These are phyloP conservation scores for Boletus subcaerulescens DNA, from an alignment of 768 basidiomycete genomes.

Conservation along the genomic window DNA sequence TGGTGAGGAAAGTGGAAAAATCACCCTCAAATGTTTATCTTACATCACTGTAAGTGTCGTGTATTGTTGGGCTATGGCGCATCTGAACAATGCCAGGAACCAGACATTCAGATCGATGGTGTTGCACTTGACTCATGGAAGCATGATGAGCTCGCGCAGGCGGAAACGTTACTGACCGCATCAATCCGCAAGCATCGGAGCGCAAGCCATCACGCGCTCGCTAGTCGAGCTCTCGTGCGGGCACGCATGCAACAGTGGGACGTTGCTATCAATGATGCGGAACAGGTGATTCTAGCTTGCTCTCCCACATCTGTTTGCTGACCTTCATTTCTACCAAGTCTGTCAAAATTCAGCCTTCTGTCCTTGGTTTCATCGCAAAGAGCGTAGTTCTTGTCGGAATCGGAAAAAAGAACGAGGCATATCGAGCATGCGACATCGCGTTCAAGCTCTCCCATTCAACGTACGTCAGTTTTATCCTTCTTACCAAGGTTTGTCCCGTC, in stretches of 20 bases:
- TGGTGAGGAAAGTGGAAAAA: not conserved
- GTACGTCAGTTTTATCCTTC: not conserved
- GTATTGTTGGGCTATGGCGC: not conserved
- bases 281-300: not conserved
- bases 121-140: not conserved
- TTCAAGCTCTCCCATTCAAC: not conserved
- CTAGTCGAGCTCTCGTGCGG: not conserved
- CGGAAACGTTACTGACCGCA: not conserved
- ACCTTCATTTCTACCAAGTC: not conserved
- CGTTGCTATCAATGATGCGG: not conserved
- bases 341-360: not conserved
- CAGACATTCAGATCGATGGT: not conserved
- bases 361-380: not conserved
- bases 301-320: not conserved
- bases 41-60: not conserved
- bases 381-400: not conserved
- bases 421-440: not conserved
- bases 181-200: not conserved
- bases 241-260: not conserved
- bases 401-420: not conserved
- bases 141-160: not conserved
- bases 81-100: not conserved
- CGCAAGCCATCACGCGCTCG: not conserved
- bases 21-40: not conserved
- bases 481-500: not conserved